These are phyloP conservation scores for Usnea hakonensis DNA, from an alignment of 495 filamentous ascomycete genomes.

Conservation along the genomic window DNA sequence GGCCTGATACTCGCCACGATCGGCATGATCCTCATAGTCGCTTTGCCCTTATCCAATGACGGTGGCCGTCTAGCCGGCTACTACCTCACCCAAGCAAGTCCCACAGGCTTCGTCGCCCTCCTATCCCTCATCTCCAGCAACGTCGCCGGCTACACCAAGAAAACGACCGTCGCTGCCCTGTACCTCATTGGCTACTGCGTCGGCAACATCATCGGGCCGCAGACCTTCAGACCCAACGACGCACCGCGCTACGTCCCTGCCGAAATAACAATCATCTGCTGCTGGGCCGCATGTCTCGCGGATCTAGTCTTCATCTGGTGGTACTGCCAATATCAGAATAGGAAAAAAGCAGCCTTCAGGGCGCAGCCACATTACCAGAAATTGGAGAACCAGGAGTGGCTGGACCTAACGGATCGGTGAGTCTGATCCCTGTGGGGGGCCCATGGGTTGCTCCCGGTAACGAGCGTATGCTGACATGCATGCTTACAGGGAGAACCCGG, in stretches of 20 bases:
- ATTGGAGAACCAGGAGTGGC: constrained; percentile 60
- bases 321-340: constrained; percentile 55
- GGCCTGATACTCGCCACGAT: constrained; percentile 35
- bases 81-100: constrained; percentile 53
- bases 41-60: constrained; percentile 51
- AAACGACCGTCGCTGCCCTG: constrained; percentile 62
- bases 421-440: neutral
- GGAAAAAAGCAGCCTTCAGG: constrained; percentile 48
- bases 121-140: constrained; percentile 56
- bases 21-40: constrained; percentile 60
- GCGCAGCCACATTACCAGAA: constrained; percentile 51
- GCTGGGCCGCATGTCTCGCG: constrained; percentile 47
- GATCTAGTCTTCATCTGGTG: constrained; percentile 54
- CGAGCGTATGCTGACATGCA: constrained; percentile 1
- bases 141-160: constrained; percentile 67
- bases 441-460: neutral
- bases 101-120: constrained; percentile 50
- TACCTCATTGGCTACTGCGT: constrained; percentile 62
- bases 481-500: constrained; percentile 29
- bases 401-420: constrained; percentile 48
- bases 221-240: constrained; percentile 52
- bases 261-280: constrained; percentile 61
- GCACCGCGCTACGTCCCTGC: constrained; percentile 58
- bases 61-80: constrained; percentile 54
- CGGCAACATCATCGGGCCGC: constrained; percentile 52